Conservation (phyloP, 2,329 filamentous ascomycete species). For the Aspergillus puulaauensis region DNA sequence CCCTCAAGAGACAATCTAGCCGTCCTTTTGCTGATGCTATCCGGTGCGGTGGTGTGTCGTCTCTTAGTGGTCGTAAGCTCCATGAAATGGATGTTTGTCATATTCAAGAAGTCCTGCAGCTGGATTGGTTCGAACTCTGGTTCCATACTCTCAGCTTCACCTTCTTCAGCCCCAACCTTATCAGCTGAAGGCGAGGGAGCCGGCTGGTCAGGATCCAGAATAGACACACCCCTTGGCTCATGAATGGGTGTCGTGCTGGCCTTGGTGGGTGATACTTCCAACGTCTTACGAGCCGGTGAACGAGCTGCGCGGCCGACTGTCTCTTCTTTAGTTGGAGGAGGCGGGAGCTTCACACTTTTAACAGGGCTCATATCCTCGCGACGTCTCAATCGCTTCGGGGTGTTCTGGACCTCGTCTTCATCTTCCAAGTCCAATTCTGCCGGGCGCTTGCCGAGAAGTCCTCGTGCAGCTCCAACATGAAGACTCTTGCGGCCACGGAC, state of each 20-base stretch:
- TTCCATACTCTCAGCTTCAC: constrained; percentile 44
- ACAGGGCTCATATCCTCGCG: constrained; percentile 69
- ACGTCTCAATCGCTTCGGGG: constrained; percentile 67
- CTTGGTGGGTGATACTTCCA: constrained; percentile 30
- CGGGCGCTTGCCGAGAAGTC: constrained; percentile 72
- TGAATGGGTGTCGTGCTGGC: constrained; percentile 54
- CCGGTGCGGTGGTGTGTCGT: constrained; percentile 74
- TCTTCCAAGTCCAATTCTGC: constrained; percentile 65
- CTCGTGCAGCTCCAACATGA: constrained; percentile 71
- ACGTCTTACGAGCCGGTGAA: constrained; percentile 48
- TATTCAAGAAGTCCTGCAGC: constrained; percentile 86
- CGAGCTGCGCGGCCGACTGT: constrained; percentile 58
- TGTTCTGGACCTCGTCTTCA: constrained; percentile 58
- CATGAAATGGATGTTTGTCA: constrained; percentile 98
- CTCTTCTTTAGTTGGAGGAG: constrained; percentile 67
- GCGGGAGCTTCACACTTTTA: constrained; percentile 70
- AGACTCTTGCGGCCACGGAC: constrained; percentile 72
- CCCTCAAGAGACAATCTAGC: constrained; percentile 26
- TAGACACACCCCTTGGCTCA: constrained; percentile 41
- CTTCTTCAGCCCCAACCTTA: constrained; percentile 43
- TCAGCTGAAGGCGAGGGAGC: constrained; percentile 29
- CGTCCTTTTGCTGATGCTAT: constrained; percentile 37
- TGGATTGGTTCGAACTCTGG: constrained; percentile 65
- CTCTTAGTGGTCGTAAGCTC: constrained; percentile 95
- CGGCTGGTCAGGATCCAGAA: constrained; percentile 28